phyloP scores from a whole-genome alignment of 129 eudicot genomes.

The Mikania micrantha region DNA sequence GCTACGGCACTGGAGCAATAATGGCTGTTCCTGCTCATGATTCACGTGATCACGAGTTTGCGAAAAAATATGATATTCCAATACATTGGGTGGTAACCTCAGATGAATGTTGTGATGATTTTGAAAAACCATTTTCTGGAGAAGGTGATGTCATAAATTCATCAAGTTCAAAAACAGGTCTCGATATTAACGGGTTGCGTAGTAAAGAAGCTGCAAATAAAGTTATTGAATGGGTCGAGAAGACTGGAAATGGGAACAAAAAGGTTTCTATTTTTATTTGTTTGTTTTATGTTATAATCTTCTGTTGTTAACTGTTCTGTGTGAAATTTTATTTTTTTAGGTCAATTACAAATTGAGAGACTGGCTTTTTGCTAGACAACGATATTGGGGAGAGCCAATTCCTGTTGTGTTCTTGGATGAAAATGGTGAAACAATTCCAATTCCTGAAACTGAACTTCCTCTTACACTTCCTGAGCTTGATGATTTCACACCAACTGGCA shows the following conservation, averaged over 20 bases:
- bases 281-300: background rate
- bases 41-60: constrained; percentile 87
- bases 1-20: constrained; percentile 98
- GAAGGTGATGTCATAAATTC: constrained; percentile 73
- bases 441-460: constrained; percentile 87
- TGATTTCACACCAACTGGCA: constrained; percentile 97
- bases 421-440: constrained; percentile 58
- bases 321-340: constrained; percentile 28
- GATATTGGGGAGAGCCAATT: constrained; percentile 99
- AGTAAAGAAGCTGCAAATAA: constrained; percentile 65
- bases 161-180: constrained; percentile 62
- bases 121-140: constrained; percentile 66
- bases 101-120: constrained; percentile 37
- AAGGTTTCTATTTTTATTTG: constrained; percentile 37
- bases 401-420: constrained; percentile 75
- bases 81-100: constrained; percentile 71
- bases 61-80: constrained; percentile 67
- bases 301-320: background rate
- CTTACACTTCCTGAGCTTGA: constrained; percentile 92
- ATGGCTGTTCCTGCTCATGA: constrained; percentile 99
- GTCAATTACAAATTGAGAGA: constrained; percentile 90
- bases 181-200: constrained; percentile 66
- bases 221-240: constrained; percentile 82
- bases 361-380: constrained; percentile 98
- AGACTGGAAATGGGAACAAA: constrained; percentile 67